phyloP scores from a whole-genome alignment of 768 basidiomycete species.

The Mycena floridula region DNA sequence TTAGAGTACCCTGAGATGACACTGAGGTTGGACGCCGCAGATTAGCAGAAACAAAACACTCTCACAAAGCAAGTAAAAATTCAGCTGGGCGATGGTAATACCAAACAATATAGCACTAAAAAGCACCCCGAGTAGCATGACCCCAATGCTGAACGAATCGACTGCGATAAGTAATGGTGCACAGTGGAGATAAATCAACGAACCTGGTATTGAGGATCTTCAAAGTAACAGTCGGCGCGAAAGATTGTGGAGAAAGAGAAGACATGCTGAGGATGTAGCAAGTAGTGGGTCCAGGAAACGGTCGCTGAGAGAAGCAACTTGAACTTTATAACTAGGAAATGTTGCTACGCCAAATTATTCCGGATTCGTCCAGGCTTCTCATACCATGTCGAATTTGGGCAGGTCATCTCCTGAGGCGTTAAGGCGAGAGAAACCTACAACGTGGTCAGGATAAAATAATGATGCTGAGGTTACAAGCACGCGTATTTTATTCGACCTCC shows the following conservation, averaged over 20 bases:
- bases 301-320: neutral
- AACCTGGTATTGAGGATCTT: no score
- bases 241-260: neutral
- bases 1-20: neutral
- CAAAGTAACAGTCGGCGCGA: neutral
- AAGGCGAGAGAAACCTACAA: no score
- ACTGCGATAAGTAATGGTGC: neutral
- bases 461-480: no score
- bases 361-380: no score
- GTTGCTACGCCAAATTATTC: no score
- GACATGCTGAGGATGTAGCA: neutral
- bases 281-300: neutral
- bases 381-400: no score
- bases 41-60: neutral
- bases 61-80: slow-evolving; percentile 1
- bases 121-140: neutral
- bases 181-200: no score
- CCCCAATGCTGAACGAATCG: neutral
- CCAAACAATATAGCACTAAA: slow-evolving; percentile 3
- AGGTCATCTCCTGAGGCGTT: no score
- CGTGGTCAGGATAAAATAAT: no score
- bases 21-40: neutral
- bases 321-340: neutral
- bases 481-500: no score
- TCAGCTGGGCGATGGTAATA: neutral